These are phyloP conservation scores for Agroathelia rolfsii DNA, from an alignment of 1,284 basidiomycete species.

Conservation along the genomic window DNA sequence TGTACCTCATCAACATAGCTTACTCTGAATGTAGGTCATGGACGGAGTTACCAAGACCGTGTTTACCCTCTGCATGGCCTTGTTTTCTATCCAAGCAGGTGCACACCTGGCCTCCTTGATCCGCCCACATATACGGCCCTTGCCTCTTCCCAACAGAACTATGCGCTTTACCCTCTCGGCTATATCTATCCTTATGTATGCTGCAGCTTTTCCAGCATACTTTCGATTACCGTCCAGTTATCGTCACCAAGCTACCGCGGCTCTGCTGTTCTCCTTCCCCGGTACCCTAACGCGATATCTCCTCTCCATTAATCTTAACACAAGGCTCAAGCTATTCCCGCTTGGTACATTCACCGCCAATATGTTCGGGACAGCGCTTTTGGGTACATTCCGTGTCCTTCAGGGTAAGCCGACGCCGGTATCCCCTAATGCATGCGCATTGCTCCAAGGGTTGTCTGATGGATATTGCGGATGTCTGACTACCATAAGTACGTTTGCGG, in stretches of 20 bases:
- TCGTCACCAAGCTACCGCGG: conserved; percentile 76
- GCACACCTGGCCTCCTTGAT: conserved; percentile 37
- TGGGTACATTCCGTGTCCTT: conserved; percentile 63
- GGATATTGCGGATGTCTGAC: conserved; percentile 95
- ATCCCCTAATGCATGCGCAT: conserved; percentile 49
- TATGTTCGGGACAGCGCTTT: conserved; percentile 66
- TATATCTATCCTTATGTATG: conserved; percentile 48
- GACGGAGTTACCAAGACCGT: conserved; percentile 80
- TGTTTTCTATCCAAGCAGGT: conserved; percentile 57
- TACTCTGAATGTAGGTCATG: conserved; percentile 48
- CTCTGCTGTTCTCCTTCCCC: conserved; percentile 85
- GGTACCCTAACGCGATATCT: conserved; percentile 82
- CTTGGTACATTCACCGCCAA: conserved; percentile 88
- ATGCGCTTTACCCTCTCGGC: conserved; percentile 36
- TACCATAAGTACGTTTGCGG: conserved; percentile 89
- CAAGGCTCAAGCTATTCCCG: conserved; percentile 55
- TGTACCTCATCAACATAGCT: conserved; percentile 9
- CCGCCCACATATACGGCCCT: conserved; percentile 29
- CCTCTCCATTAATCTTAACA: conserved; percentile 69
- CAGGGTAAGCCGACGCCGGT: conserved; percentile 43
- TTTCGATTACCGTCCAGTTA: conserved; percentile 61
- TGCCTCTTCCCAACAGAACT: conserved; percentile 27
- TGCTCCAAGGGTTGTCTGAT: conserved; percentile 75
- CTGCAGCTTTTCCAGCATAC: conserved; percentile 68
- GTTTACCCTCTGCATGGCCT: conserved; percentile 67